phyloP scores from a whole-genome alignment of 2,329 filamentous ascomycete genomes.

The Torrubiella hemipterigena region DNA sequence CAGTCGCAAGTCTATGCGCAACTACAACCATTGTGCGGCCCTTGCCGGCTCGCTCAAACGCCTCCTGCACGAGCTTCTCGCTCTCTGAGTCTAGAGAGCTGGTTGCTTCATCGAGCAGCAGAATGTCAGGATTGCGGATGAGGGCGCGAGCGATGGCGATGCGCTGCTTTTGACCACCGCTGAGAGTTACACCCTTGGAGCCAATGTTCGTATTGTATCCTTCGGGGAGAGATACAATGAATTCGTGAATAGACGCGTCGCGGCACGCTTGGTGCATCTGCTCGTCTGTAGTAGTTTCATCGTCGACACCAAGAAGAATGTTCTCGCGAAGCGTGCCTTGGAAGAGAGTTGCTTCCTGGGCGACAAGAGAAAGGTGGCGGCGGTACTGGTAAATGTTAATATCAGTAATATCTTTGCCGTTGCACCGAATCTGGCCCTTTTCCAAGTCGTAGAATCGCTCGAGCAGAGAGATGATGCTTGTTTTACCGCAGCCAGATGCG shows the following conservation, averaged over 20 bases:
- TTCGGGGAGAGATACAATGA: constrained; percentile 53
- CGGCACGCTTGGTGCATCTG: constrained; percentile 40
- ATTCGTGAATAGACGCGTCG: constrained; percentile 59
- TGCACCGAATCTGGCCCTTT: constrained; percentile 51
- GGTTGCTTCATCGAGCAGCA: constrained; percentile 64
- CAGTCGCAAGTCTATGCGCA: constrained; percentile 64
- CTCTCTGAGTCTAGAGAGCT: constrained; percentile 54
- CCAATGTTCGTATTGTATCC: constrained; percentile 59
- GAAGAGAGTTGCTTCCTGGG: constrained; percentile 64
- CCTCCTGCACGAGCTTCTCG: constrained; percentile 50
- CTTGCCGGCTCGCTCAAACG: constrained; percentile 51
- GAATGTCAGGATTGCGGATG: constrained; percentile 49
- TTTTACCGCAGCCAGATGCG: constrained; percentile 60
- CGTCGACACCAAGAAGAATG: constrained; percentile 51
- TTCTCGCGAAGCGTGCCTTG: constrained; percentile 59
- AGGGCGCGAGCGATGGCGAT: constrained; percentile 59
- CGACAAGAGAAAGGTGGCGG: constrained; percentile 54
- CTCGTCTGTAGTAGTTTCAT: constrained; percentile 37
- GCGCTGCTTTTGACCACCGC: constrained; percentile 63
- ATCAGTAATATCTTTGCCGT: constrained; percentile 44
- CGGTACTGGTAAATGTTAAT: constrained; percentile 53
- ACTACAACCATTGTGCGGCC: constrained; percentile 61
- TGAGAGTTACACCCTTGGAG: constrained; percentile 52
- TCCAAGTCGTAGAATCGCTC: constrained; percentile 61
- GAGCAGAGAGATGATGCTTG: constrained; percentile 53